Base-by-base conservation (phyloP, 768 basidiomycete genomes). In the Cystoderma amianthinum region DNA sequence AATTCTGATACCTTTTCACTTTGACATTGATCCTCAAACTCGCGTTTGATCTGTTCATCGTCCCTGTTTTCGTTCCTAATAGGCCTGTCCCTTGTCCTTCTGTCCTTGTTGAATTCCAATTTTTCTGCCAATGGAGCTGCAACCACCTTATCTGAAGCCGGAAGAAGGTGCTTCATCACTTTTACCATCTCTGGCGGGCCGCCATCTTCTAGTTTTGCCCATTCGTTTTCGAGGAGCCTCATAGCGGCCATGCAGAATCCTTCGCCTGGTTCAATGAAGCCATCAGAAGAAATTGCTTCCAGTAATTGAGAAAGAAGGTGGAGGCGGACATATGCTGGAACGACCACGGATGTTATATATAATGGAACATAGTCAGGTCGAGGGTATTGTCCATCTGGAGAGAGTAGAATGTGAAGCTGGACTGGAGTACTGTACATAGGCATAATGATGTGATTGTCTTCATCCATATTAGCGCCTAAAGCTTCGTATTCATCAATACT, bases 271-370 rank as follows among this genome's bases (percentile, higher is more conserved):
- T 82, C 75, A n/a, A 80, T 56, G 30, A 87, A 76, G 16, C 72
- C 67, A 2, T 67, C 68, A 4, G 60, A 60, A 39, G 74, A 62
- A 58, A 85, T 71, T 7, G 70, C 74, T 4, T 56, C 40, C n/a
- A 92, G 65, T 15, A 92, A 64, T 18, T 65, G 64, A 3, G 80
- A 73, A 23, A 89, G 70, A n/a, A 96, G 71, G 53, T 94, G 82
- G 3, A 95, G 73, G 16, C 89, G 80, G 42, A 94, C 66, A 58
- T 95, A 95, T 1, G 89, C 74, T 0, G 93, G 76, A 3, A 84
- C 67, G 1, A 76, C 72, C 1, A 63, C 53, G 1, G 88, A 90
- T 1, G 82, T 73, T 40, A 95, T 56, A 56, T 83, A 95, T 62
- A 93, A 76, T 0, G 88, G 78, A 0, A 82, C 75, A 42, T 78